Evolutionary conservation across 345 rosid genomes (phyloP).

Genomic region (Moricandia arvensis): DNA sequence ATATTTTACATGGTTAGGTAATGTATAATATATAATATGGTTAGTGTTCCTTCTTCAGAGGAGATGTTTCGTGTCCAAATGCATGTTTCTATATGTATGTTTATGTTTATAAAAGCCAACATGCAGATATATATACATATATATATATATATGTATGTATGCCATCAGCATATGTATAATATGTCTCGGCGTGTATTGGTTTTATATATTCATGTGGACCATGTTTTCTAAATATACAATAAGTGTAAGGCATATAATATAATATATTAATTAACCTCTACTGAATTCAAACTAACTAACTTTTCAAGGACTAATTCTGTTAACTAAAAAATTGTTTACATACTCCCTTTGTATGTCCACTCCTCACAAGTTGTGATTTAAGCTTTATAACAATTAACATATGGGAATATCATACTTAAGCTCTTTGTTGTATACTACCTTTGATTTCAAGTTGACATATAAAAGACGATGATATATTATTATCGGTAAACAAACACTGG

Average conservation of each 20-base stretch:
- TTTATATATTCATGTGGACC: conserved; percentile 2
- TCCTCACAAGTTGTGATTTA: conserved; percentile 24
- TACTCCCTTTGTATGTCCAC: conserved; percentile 4
- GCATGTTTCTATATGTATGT: conserved; percentile 16
- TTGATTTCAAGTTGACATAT: background rate
- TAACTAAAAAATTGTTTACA: background rate
- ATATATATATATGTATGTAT: too few relatives aligned
- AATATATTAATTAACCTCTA: too few relatives aligned
- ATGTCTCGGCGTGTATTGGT: background rate
- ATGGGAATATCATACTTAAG: conserved; percentile 9
- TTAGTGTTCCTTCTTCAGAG: conserved; percentile 8
- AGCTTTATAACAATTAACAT: conserved; percentile 29
- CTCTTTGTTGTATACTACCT: conserved; percentile 20
- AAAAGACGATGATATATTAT: conserved; percentile 9
- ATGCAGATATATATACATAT: background rate
- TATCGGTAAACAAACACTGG: conserved; percentile 9
- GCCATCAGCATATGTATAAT: background rate
- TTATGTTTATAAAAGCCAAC: conserved; percentile 5
- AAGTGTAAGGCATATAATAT: background rate
- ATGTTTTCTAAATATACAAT: conserved; percentile 1
- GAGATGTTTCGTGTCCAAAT: conserved; percentile 18
- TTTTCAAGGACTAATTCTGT: background rate
- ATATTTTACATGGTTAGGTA: conserved; percentile 15
- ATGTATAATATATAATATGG: conserved; percentile 4
- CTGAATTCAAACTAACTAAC: background rate